phyloP scores from a whole-genome alignment of 83 land plant species.

The Picea abies region DNA sequence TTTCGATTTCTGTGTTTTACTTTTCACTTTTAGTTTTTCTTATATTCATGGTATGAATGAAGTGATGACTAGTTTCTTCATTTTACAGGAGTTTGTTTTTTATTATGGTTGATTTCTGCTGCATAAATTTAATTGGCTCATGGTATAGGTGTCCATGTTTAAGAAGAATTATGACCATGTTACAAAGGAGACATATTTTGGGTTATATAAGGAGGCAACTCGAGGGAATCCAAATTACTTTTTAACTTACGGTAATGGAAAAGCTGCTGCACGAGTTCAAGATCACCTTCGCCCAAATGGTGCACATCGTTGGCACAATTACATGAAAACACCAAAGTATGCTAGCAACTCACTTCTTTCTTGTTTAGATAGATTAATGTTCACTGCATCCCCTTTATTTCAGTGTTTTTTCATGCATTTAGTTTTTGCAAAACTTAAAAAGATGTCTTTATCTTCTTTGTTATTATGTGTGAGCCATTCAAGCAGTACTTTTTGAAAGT shows the following conservation, averaged over 20 bases:
- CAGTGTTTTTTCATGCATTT: slow-evolving; percentile 2
- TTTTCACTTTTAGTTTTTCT: background rate
- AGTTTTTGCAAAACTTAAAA: background rate
- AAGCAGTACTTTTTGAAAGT: too few relatives aligned
- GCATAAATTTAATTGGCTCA: background rate
- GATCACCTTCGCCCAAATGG: slow-evolving; percentile 98
- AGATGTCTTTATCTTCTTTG: background rate
- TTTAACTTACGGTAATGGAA: slow-evolving; percentile 98
- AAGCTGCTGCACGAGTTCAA: slow-evolving; percentile 92
- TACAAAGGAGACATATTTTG: slow-evolving; percentile 93
- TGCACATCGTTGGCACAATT: slow-evolving; percentile 99
- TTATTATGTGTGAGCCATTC: too few relatives aligned
- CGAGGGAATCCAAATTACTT: slow-evolving; percentile 98
- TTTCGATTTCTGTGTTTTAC: background rate
- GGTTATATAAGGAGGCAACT: slow-evolving; percentile 93
- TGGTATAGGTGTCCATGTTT: slow-evolving; percentile 87
- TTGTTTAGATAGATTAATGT: background rate
- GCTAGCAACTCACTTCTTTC: background rate
- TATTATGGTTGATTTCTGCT: too few relatives aligned
- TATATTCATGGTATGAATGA: background rate
- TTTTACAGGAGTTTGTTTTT: too few relatives aligned
- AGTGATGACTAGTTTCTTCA: background rate
- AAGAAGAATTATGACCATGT: slow-evolving; percentile 99
- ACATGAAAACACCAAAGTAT: slow-evolving; percentile 93
- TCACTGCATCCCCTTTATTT: background rate